Evolutionary conservation across 2,329 filamentous ascomycete genomes (phyloP), one percentile per base, ranked within the genome.

Genomic region (Leptographium flavum): DNA sequence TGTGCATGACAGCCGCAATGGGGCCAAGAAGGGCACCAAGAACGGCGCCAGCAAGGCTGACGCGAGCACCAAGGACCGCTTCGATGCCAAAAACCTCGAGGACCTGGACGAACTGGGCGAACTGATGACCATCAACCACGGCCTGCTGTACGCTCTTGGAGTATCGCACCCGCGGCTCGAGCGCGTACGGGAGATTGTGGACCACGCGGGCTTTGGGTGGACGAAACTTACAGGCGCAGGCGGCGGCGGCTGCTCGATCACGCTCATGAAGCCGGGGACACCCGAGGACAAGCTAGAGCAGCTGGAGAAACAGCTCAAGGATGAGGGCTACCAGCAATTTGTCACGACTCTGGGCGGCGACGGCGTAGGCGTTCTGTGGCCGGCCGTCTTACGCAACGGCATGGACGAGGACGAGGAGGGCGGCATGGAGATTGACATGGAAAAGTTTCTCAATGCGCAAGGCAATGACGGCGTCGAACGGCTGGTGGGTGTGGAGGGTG

Each of bases 161-260:
- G 92, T 96, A 25, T 96, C 88, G 2, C 92, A 98, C 61, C 93
- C 92, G 1, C 81, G 87, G 39, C 72, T 98, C 23, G 92, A 98
- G 64, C 79, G 90, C 28, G 80, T 98, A 54, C 79, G 92, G 50
- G 90, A 94, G 63, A 69, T 98, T 23, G 83, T 94, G 41, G 90
- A 98, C 53, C 79, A 92, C 54, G 76, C 87, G 46, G 83, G 82
- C 35, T 83, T 95, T 46, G 92, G 92, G 27, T 98, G 88, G 88
- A 95, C 92, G 13, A 98, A 98, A 62, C 73, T 98, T 47, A 98
- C 92, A 0, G 92, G 92, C 30, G 92, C 92, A 1, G 92, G 92
- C 21, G 93, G 92, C 13, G 93, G 92, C 46, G 92, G 92, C 3
- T 96, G 93, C 62, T 90, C 88, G 3, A 96, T 98, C 54, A 93